Evolutionary conservation across 345 rosid genomes (phyloP).

Genomic region (Garcia nutans): DNA sequence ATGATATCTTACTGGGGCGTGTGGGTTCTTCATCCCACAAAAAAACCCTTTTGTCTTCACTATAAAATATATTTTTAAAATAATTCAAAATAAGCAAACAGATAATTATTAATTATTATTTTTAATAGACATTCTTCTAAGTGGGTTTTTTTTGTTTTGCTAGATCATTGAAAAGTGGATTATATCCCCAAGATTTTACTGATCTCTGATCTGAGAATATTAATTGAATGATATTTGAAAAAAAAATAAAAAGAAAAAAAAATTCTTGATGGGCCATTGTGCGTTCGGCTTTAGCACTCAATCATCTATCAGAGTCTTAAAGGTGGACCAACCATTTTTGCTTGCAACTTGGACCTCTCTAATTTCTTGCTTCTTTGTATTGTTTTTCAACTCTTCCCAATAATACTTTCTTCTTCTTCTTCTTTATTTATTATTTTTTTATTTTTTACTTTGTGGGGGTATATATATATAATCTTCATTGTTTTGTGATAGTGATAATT

Average conservation of each 20-base stretch:
- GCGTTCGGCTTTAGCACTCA: constrained; percentile 17
- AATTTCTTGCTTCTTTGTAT: constrained; percentile 2
- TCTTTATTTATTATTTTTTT: background rate
- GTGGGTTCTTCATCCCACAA: constrained; percentile 14
- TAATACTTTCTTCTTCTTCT: background rate
- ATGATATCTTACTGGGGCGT: background rate
- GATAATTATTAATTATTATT: background rate
- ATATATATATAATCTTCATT: background rate
- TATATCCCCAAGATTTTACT: no score
- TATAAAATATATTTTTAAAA: background rate
- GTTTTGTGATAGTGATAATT: constrained; percentile 26
- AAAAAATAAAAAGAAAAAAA: constrained; percentile 13
- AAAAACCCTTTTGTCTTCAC: constrained; percentile 25
- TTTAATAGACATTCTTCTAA: constrained; percentile 26
- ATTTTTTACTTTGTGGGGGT: no score
- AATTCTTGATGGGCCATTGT: no score
- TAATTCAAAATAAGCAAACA: constrained; percentile 14
- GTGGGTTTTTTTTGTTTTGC: background rate
- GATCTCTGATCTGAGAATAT: no score
- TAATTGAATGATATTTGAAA: background rate
- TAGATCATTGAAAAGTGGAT: constrained; percentile 27
- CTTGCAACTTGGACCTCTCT: constrained; percentile 25
- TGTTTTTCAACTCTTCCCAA: constrained; percentile 12
- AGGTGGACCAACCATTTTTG: constrained; percentile 26
- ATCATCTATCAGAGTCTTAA: constrained; percentile 14